phyloP scores from a whole-genome alignment of 2,329 filamentous ascomycete species.

The Ophidiomyces ophidiicola region DNA sequence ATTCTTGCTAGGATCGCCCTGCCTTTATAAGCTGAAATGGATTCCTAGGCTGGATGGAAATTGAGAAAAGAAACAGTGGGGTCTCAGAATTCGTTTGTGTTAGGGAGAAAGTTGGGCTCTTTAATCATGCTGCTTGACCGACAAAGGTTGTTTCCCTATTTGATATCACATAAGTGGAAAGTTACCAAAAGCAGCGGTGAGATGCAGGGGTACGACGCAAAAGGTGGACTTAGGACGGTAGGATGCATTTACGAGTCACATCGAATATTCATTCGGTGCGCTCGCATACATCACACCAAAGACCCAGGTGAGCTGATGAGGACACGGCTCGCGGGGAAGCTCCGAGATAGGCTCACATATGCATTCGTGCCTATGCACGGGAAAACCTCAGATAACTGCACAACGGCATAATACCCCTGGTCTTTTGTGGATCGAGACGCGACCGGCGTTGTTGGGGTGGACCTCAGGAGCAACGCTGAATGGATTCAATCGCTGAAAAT shows the following conservation, averaged over 20 bases:
- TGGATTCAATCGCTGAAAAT: not conserved
- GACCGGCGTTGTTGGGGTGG: not conserved
- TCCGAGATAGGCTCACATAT: not conserved
- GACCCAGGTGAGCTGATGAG: not conserved
- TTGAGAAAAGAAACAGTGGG: not conserved
- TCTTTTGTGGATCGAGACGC: conserved; percentile 3
- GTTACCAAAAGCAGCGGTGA: conserved; percentile 9
- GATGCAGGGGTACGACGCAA: conserved; percentile 6
- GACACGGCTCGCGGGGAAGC: not conserved
- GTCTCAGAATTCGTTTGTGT: not conserved
- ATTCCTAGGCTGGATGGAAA: conserved; percentile 1
- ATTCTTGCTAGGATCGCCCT: not conserved
- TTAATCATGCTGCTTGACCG: conserved; percentile 6
- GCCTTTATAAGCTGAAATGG: not conserved
- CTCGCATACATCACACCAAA: conserved; percentile 6
- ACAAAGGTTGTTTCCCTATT: conserved; percentile 2
- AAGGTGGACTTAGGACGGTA: not conserved
- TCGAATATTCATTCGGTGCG: conserved; percentile 1
- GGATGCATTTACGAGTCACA: not conserved
- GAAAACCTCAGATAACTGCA: conserved; percentile 6
- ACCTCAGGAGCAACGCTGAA: not conserved
- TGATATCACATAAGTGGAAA: conserved; percentile 10
- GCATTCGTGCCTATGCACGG: conserved; percentile 5
- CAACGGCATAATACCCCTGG: conserved; percentile 1
- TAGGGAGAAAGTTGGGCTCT: not conserved